phyloP scores from a whole-genome alignment of 1,139 yeast species.

The Hemisphaericaspora lyxosophila region DNA sequence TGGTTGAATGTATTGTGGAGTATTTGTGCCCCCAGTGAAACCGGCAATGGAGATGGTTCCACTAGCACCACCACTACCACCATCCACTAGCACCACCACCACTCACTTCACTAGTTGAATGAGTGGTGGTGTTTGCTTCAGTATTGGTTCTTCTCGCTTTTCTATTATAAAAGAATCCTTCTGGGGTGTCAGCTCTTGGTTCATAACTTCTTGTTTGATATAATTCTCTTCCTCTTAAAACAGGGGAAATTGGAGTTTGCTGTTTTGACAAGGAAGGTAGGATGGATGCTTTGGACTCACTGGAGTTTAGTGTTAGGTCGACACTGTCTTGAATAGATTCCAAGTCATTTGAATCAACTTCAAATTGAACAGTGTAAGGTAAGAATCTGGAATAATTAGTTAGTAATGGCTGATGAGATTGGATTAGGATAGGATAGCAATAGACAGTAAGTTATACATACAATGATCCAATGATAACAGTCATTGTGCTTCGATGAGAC shows the following conservation, averaged over 20 bases:
- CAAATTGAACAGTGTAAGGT: conserved; percentile 73
- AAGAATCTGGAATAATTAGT: conserved; percentile 45
- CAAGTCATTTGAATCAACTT: conserved; percentile 29
- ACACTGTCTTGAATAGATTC: conserved; percentile 11
- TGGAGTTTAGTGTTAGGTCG: conserved; percentile 1
- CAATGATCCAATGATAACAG: conserved; percentile 62
- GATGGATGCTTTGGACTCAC: conserved; percentile 18
- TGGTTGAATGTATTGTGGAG: conserved; percentile 44
- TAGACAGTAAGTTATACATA: conserved; percentile 32
- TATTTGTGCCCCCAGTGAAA: background rate
- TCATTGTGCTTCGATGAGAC: conserved; percentile 34
- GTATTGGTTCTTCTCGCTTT: conserved; percentile 5
- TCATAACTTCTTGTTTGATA: conserved; percentile 7
- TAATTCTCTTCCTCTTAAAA: conserved; percentile 7
- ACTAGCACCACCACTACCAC: background rate
- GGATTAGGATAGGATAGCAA: background rate
- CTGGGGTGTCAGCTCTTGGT: conserved; percentile 20
- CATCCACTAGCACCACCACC: background rate
- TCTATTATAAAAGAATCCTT: conserved; percentile 29
- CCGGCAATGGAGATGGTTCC: background rate
- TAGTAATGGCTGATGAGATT: conserved; percentile 2
- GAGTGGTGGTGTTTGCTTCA: background rate
- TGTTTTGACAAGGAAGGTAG: conserved; percentile 20
- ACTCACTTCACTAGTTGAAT: background rate
- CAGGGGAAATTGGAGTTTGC: conserved; percentile 14